Percentiles rank a stretch among this genome's conserved stretches.
Conservation (phyloP, 805 yeast genomes). For the Sugiyamaella smithiae region DNA sequence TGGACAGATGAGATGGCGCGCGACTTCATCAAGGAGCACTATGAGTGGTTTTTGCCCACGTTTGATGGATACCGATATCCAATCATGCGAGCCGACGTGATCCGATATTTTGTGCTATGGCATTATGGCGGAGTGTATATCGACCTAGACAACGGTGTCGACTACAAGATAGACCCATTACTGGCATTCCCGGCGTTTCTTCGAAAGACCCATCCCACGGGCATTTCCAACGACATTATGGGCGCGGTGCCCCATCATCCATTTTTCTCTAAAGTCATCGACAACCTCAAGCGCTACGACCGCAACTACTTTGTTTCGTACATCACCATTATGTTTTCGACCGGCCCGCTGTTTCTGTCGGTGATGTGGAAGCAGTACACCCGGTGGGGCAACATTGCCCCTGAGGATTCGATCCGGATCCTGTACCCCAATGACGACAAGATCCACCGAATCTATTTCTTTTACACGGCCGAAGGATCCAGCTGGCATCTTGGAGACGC, state of each 20-base stretch:
- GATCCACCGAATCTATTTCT: constrained; percentile 54
- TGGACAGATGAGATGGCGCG: constrained; percentile 88
- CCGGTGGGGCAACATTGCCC: constrained; percentile 54
- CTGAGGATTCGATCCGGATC: constrained; percentile 63
- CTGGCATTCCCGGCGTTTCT: constrained; percentile 79
- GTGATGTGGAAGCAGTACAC: constrained; percentile 84
- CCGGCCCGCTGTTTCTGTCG: constrained; percentile 83
- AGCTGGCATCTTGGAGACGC: constrained; percentile 93
- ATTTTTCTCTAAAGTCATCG: constrained; percentile 67
- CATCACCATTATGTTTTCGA: constrained; percentile 84
- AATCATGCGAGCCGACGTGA: constrained; percentile 85
- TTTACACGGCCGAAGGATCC: constrained; percentile 73
- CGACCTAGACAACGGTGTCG: constrained; percentile 86
- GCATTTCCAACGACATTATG: constrained; percentile 89
- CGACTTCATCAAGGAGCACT: constrained; percentile 70
- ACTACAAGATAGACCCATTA: constrained; percentile 71
- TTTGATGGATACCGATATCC: constrained; percentile 75
- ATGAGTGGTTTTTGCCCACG: constrained; percentile 79
- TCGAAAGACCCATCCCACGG: constrained; percentile 82
- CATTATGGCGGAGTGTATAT: constrained; percentile 87
- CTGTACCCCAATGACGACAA: constrained; percentile 60
- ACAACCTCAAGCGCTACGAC: constrained; percentile 58
- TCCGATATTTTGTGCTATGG: constrained; percentile 74
- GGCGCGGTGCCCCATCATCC: constrained; percentile 85
- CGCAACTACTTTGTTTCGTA: constrained; percentile 83